phyloP scores from a whole-genome alignment of 2,329 filamentous ascomycete species.

The Tolypocladium nubicola region DNA sequence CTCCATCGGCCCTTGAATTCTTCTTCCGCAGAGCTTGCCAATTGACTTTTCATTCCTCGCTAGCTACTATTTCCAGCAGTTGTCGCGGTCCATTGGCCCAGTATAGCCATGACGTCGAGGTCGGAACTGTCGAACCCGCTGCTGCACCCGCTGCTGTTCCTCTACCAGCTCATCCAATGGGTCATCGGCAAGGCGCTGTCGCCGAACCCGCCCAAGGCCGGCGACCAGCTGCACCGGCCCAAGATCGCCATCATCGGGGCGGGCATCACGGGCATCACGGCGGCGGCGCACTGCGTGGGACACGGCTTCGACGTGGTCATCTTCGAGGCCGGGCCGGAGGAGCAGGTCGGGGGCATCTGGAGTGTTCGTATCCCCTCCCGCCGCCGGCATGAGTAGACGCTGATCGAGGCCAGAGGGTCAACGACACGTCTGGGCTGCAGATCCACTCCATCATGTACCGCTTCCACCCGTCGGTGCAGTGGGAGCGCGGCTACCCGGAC shows the following conservation, averaged over 20 bases:
- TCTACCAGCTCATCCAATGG: conserved; percentile 57
- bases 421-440: conserved; percentile 72
- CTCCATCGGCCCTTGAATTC: neutral
- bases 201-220: conserved; percentile 54
- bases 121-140: conserved; percentile 27
- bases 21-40: too few relatives aligned
- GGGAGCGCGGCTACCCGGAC: conserved; percentile 66
- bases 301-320: conserved; percentile 76
- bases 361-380: conserved; percentile 38
- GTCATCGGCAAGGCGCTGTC: conserved; percentile 55
- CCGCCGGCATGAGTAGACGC: neutral
- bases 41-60: neutral
- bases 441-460: conserved; percentile 84
- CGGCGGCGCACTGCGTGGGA: conserved; percentile 72
- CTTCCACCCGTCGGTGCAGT: conserved; percentile 71
- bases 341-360: conserved; percentile 71
- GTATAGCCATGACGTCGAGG: conserved; percentile 18
- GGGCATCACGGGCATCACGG: conserved; percentile 64
- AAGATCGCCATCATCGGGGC: conserved; percentile 61
- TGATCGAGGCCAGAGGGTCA: conserved; percentile 47
- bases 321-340: conserved; percentile 60
- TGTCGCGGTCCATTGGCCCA: neutral
- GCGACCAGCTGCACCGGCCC: conserved; percentile 46
- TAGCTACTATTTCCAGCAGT: neutral
- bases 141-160: conserved; percentile 45